A percentile compares a stretch with the other conserved stretches of the same genome.
Conservation (phyloP, 2,329 filamentous ascomycete species). For the Elsinoe australis region DNA sequence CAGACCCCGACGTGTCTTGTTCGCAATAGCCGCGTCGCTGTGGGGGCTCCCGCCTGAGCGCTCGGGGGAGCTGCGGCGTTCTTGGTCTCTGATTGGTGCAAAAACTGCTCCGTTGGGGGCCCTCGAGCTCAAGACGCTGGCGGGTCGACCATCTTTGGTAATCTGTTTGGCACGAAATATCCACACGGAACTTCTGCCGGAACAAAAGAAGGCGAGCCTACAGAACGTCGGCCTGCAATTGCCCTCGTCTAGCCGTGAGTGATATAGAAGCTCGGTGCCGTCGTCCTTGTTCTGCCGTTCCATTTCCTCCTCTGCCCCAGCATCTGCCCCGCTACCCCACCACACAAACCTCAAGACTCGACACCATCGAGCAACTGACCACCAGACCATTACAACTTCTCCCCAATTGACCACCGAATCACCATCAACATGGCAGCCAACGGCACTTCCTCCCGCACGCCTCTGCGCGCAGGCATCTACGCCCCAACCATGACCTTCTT, state of each 20-base stretch:
- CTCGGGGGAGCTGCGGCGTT: slow-evolving; percentile 12
- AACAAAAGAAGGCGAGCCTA: background rate
- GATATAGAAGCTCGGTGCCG: background rate
- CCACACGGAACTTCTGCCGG: slow-evolving; percentile 6
- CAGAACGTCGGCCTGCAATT: background rate
- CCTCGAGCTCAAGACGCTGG: background rate
- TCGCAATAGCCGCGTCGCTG: background rate
- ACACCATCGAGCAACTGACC: background rate
- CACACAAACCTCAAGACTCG: background rate
- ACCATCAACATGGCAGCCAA: slow-evolving; percentile 28
- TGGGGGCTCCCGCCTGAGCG: background rate
- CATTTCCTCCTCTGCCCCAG: background rate
- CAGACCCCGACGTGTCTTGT: slow-evolving; percentile 1
- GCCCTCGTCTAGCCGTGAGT: background rate
- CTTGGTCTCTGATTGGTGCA: background rate
- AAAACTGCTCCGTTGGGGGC: background rate
- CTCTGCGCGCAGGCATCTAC: slow-evolving; percentile 75
- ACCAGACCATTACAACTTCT: background rate
- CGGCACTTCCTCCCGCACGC: slow-evolving; percentile 32
- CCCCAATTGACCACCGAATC: background rate
- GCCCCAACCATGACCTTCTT: slow-evolving; percentile 90
- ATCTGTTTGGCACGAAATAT: slow-evolving; percentile 9
- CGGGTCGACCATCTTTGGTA: background rate
- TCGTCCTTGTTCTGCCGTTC: background rate
- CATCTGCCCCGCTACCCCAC: slow-evolving; percentile 2